Evolutionary conservation across 179 eudicot species (phyloP), one percentile per base, ranked within the genome.

Genomic region (Gypsophila paniculata): DNA sequence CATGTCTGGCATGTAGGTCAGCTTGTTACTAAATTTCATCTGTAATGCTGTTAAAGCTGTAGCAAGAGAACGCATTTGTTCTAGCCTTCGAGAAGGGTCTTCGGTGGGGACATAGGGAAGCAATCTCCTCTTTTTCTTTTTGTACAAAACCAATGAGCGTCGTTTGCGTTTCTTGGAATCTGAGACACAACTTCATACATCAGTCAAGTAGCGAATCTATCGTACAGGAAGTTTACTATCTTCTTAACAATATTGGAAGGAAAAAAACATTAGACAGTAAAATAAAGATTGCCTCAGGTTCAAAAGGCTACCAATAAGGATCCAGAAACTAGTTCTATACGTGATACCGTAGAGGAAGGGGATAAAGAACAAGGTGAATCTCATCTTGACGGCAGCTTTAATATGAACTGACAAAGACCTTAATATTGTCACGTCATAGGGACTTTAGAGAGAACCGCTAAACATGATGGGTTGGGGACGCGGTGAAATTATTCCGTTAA

Each of bases 51-150:
- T 83, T 70, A 93, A 78, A 75, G 97, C 93, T 36, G 75, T 72
- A 54, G 97, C 96, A 74, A 93, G 93, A 61, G 98, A 83, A 23
- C 83, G 84, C 97, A 93, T 86, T 80, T 91, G 98, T 51, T 78
- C 82, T 69, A 90, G 76, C 80, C 93, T 84, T 72, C 79, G 85
- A 54, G 77, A 68, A 26, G 74, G 82, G 75, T 91, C 90, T 71
- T 91, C 89, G 6, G 83, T 74, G 14, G 98, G 90, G 72, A 80
- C 72, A 69, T 65, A 91, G 38, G 93, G 93, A 60, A 88, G 77
- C 60, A 93, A 75, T 71, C 97, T 85, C 75, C 96, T 91, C 64
- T 77, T 81, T 65, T 73, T 81, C 76, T 76, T 93, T 83, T 93
- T 93, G 51, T 88, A 88, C 62, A 84, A 72, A 69, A 91, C 96